These are phyloP conservation scores for Coemansia brasiliensis DNA, from an alignment of 192 early-diverging fungal genomes.

Conservation along the genomic window DNA sequence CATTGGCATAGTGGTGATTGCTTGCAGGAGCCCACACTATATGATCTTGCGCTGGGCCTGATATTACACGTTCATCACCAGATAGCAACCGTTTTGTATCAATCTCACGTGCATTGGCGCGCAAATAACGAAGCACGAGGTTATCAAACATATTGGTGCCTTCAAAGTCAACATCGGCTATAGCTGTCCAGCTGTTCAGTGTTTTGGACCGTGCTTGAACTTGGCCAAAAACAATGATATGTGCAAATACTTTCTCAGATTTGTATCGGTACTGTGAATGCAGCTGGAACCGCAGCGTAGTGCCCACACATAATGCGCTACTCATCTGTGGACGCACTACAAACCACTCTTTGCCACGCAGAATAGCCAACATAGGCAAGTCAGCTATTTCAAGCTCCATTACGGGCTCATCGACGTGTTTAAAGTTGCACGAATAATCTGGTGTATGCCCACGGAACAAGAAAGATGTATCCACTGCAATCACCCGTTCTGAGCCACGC, in stretches of 20 bases:
- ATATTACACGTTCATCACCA: slow-evolving; percentile 52
- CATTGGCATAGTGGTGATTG: slow-evolving; percentile 78
- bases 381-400: slow-evolving; percentile 66
- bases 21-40: neutral
- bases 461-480: slow-evolving; percentile 82
- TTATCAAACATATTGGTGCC: slow-evolving; percentile 69
- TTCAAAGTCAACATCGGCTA: slow-evolving; percentile 79
- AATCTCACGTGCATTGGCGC: slow-evolving; percentile 66
- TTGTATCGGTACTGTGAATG: slow-evolving; percentile 66
- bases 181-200: slow-evolving; percentile 64
- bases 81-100: slow-evolving; percentile 70
- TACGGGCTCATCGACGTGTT: slow-evolving; percentile 70
- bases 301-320: slow-evolving; percentile 17
- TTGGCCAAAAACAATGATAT: slow-evolving; percentile 65
- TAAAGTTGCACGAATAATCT: slow-evolving; percentile 81
- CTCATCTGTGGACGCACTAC: slow-evolving; percentile 28
- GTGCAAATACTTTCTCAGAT: slow-evolving; percentile 57
- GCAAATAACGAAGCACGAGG: slow-evolving; percentile 79
- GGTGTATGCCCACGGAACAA: slow-evolving; percentile 77
- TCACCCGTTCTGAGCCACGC: slow-evolving; percentile 60
- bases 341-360: slow-evolving; percentile 82
- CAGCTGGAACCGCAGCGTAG: slow-evolving; percentile 73
- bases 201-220: slow-evolving; percentile 52
- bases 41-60: neutral
- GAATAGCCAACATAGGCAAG: slow-evolving; percentile 72